Base-by-base conservation (phyloP, 1,284 basidiomycete species). In the Erythrobasidium hasegawianum region DNA sequence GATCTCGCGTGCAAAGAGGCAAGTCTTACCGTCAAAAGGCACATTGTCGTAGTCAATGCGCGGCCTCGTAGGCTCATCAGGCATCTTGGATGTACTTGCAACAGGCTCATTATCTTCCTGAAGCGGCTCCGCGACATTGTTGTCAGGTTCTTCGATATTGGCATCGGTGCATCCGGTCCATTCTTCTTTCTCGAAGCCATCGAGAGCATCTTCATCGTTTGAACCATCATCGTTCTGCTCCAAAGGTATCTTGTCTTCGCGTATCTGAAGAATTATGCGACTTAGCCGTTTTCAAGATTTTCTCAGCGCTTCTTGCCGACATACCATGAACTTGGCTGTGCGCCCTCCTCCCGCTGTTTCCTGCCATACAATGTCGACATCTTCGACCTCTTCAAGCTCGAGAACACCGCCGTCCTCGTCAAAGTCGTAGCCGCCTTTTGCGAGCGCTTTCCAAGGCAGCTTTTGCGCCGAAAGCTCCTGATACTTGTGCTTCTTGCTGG, bases 381-480 rank as follows among this genome's bases (percentile, higher is more conserved):
- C 85, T 20, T 94, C 89, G 0, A 94, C 86, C 77, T 95, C 93
- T 75, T 96, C 92, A 50, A 96, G 78, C 72, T 88, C 89, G 65
- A 96, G 81, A 73, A 96, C 85, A 0, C 89, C 90, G 53, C 92
- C 90, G 67, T 90, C 87, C 22, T 83, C 86, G 54, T 77, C 77
- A n/a, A 72, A 64, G 11, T 72, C 69, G 56, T 65, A 65, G 16
- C 45, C 49, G 10, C 45, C 26, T 22, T 45, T 49, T 33, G 29
- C 41, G 2, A 43, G 24, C 1, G 40, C 40, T 39, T 41, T 26
- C 62, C 62, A 65, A 41, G 62, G 62, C 56, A 65, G 33, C 33
- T 53, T 49, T 9, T 38, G 22, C 45, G 62, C 55, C 4, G 56
- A 24, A 1, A 65, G 41, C n/a, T 38, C 49, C n/a, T 43, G 55